Evolutionary conservation across 1,284 basidiomycete species (phyloP).

Genomic region (Caloboletus inedulis): DNA sequence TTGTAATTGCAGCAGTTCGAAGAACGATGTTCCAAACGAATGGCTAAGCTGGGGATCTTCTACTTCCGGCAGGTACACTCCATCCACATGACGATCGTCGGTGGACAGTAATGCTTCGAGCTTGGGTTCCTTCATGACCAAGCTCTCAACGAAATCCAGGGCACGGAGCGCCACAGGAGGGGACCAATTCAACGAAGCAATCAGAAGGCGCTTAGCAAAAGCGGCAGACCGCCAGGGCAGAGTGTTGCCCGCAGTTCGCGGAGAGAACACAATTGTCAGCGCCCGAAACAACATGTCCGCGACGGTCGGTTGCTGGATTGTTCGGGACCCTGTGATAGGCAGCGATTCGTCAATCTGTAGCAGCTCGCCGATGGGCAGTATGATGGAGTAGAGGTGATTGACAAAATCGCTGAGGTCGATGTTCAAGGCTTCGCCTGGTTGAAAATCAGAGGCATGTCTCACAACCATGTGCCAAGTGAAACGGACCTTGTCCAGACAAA

Average conservation of each 20-base stretch:
- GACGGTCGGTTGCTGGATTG: slow-evolving; percentile 38
- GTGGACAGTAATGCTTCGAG: slow-evolving; percentile 83
- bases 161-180: slow-evolving; percentile 61
- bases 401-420: slow-evolving; percentile 93
- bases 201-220: slow-evolving; percentile 87
- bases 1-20: slow-evolving; percentile 62
- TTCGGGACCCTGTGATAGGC: slow-evolving; percentile 23
- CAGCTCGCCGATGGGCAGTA: slow-evolving; percentile 57
- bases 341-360: slow-evolving; percentile 46
- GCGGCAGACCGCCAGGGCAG: slow-evolving; percentile 83
- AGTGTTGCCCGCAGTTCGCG: slow-evolving; percentile 51
- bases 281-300: slow-evolving; percentile 84
- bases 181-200: slow-evolving; percentile 78
- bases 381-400: slow-evolving; percentile 68
- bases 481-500: slow-evolving; percentile 87
- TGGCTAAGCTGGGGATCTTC: slow-evolving; percentile 84
- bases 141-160: slow-evolving; percentile 67
- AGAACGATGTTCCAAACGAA: slow-evolving; percentile 69
- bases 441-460: slow-evolving; percentile 5
- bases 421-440: slow-evolving; percentile 86
- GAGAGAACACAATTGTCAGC: slow-evolving; percentile 75
- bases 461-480: slow-evolving; percentile 7
- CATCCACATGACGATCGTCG: slow-evolving; percentile 80
- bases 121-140: slow-evolving; percentile 76
- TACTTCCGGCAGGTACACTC: slow-evolving; percentile 76